Base-by-base conservation (phyloP, 768 basidiomycete species). In the Suillus hirtellus region DNA sequence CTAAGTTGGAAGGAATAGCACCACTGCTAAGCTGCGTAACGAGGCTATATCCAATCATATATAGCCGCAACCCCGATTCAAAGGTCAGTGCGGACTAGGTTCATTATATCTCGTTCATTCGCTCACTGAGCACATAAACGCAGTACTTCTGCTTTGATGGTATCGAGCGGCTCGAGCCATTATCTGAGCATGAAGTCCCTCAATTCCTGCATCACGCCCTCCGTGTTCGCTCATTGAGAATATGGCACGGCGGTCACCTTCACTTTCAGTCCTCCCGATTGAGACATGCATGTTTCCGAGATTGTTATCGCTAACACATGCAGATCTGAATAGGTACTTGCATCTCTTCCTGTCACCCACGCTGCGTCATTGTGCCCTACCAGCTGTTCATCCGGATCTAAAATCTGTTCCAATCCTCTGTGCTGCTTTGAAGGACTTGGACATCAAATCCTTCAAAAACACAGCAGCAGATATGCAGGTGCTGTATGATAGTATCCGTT, bases 221-320 rank as follows among this genome's bases (percentile, higher is more conserved):
- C 4, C 21, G 24, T 17, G 38, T 58, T 24, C 38, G 38, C 38
- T 40, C 55, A 19, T 10, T 58, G 38, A 10, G 1, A 2, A 40
- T 58, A 40, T 10, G 17, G 2, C 17, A 24, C 4, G 15, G 17
- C 15, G 17, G 27, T 27, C 24, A 24, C 38, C 24, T 58, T 40
- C n/a, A n/a, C 38, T 56, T 15, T 40, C 55, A 40, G 38, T 12
- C 38, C 55, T 58, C 17, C 38, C 24, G 21, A 40, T 27, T 17
- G 35, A 40, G 24, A 17, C 38, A 56, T 58, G 55, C 38, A 24
- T 27, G 55, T 58, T 58, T 24, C 55, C 38, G 17, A 58, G 14
- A 12, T 21, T 58, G 9, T 9, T 56, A 9, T 56, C 55, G 15
- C 21, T 56, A 37, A 37, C 54, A 8, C 15, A 55, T 55, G 14